Percentiles rank a stretch among this genome's conserved stretches.
These are phyloP conservation scores for Penicillium verrucosum DNA, from an alignment of 2,329 filamentous ascomycete species.

Conservation along the genomic window DNA sequence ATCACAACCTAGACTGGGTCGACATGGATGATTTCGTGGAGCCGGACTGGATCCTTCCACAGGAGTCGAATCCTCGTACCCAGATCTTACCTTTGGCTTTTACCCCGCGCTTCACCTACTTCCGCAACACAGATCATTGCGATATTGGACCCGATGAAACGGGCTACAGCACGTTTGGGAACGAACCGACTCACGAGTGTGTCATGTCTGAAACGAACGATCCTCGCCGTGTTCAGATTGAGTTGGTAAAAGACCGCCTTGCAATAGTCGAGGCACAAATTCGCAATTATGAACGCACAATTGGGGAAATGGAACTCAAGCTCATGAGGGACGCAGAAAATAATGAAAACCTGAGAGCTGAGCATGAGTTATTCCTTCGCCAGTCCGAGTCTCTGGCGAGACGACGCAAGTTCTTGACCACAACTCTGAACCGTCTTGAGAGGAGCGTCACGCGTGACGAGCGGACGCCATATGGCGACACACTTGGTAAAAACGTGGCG, in stretches of 20 bases:
- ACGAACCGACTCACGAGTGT: conserved; percentile 90
- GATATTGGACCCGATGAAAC: conserved; percentile 71
- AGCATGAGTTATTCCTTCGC: conserved; percentile 51
- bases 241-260: conserved; percentile 78
- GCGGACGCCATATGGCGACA: conserved; percentile 52
- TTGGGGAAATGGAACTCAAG: conserved; percentile 71
- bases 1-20: conserved; percentile 94
- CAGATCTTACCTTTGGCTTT: conserved; percentile 90
- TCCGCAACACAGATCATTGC: conserved; percentile 90
- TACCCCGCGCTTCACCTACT: conserved; percentile 94
- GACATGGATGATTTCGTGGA: conserved; percentile 99
- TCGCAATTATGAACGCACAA: conserved; percentile 65
- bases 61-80: conserved; percentile 85
- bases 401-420: conserved; percentile 58
- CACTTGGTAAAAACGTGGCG: conserved; percentile 17
- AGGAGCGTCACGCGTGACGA: conserved; percentile 43
- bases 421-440: conserved; percentile 58
- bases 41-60: conserved; percentile 90
- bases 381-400: conserved; percentile 57
- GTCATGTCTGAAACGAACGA: conserved; percentile 91
- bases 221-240: conserved; percentile 80
- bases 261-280: conserved; percentile 76
- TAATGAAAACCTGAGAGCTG: conserved; percentile 40
- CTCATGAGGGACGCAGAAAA: conserved; percentile 55
- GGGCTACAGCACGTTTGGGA: conserved; percentile 82